Evolutionary conservation across 2,329 filamentous ascomycete genomes (phyloP), one percentile per base, ranked within the genome.

Genomic region (Westerdykella sp.): DNA sequence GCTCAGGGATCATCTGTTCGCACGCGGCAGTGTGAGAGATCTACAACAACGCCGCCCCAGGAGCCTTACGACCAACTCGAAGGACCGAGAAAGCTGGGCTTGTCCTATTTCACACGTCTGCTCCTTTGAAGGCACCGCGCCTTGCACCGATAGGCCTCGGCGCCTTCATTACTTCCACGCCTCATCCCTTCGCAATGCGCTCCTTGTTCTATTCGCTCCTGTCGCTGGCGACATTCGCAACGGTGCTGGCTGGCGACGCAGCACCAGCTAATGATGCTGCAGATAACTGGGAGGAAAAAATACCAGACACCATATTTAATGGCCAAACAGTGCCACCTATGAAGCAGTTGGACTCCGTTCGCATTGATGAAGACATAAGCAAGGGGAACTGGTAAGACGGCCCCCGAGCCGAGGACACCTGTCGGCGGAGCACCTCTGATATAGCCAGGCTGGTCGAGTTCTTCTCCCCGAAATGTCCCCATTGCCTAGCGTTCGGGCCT

Each of bases 401-500:
- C 34, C 21, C 11, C 34, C 4, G 28, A 36, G 21, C 11, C 14
- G 34, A 32, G 7, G 9, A 30, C 32, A 10, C 22, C 6, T 40
- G 25, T 9, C 7, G 4, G 25, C 35, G 18, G 6, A 21, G 6
- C 18, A 21, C 10, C 32, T 34, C 7, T 16, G 16, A 35, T 11
- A 12, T 35, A 9, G 11, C n/a, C n/a, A 65, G 57, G 59, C 55
- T 73, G 23, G 72, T 76, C 41, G 73, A 76, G 55, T 74, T 70
- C 64, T 76, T 67, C 57, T 75, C 72, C 40, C 73, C 73, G 11
- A 67, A 68, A 48, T 76, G 73, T 67, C 76, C 76, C 37, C 88
- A 95, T 67, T 96, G 90, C 71, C 77, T 77, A 63, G 73, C 77
- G 39, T 86, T 88, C 59, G 88, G 87, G 41, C 93, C 93, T 6